phyloP scores from a whole-genome alignment of 768 basidiomycete genomes.

The Crassisporium funariophilum region DNA sequence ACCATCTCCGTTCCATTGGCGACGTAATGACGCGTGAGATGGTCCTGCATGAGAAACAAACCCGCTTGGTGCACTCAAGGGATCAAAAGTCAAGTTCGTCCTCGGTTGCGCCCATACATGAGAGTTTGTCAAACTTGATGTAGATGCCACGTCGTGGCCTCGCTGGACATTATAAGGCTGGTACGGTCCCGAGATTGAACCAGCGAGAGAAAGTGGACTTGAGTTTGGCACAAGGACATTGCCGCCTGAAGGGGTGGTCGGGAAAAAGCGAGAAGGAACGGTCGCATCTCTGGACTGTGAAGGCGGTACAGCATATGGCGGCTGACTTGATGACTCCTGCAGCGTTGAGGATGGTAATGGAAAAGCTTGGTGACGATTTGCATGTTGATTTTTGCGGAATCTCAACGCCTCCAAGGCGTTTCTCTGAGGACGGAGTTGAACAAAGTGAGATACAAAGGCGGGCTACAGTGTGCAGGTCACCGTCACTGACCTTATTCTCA shows the following conservation, averaged over 20 bases:
- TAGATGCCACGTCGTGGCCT: slow-evolving; percentile 44
- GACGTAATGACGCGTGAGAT: slow-evolving; percentile 57
- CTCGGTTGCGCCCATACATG: slow-evolving; percentile 39
- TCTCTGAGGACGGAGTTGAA: slow-evolving; percentile 27
- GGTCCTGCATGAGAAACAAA: slow-evolving; percentile 47
- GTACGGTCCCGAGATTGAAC: slow-evolving; percentile 38
- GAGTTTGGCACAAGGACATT: slow-evolving; percentile 77
- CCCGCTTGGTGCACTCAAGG: slow-evolving; percentile 60
- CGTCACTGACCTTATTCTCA: slow-evolving; percentile 53
- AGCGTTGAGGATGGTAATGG: slow-evolving; percentile 30
- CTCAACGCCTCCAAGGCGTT: slow-evolving; percentile 51
- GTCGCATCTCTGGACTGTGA: slow-evolving; percentile 78
- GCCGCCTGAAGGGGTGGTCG: slow-evolving; percentile 48
- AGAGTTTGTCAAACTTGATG: slow-evolving; percentile 38
- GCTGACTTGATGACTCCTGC: slow-evolving; percentile 21
- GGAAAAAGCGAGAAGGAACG: slow-evolving; percentile 63
- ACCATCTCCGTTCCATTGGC: slow-evolving; percentile 40
- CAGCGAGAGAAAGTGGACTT: slow-evolving; percentile 56
- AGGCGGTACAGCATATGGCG: slow-evolving; percentile 44
- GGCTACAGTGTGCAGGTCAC: not conserved
- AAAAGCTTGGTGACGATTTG: slow-evolving; percentile 27
- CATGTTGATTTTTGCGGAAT: slow-evolving; percentile 39
- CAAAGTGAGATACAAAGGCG: slow-evolving; percentile 8
- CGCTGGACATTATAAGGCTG: slow-evolving; percentile 38
- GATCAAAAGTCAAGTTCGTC: slow-evolving; percentile 44